Evolutionary conservation across 176 grass and related monocot genomes (phyloP), one percentile per base, ranked within the genome.

Genomic region (Oryza officinalis): DNA sequence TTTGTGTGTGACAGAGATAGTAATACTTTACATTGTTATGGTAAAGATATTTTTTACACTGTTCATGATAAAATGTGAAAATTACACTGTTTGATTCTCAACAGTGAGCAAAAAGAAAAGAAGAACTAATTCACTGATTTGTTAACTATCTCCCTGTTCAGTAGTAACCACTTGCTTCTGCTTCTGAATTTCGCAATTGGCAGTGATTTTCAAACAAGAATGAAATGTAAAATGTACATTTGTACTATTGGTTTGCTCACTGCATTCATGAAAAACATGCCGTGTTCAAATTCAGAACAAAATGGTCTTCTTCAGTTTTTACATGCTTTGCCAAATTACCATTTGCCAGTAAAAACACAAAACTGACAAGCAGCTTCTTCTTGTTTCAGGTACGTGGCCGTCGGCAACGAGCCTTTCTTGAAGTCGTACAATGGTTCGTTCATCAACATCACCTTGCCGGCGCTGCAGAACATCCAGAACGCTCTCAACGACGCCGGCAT

Each of bases 381-480:
- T 52, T 81, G 0, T 72, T 74, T 38, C 86, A 91, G 92, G 81
- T 91, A 91, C 17, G 89, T 94, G 13, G 92, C 89, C 2, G 89
- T 94, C 0, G 92, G 92, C 40, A 94, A 94, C n/a, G 92, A 94
- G 80, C 92, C 92, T 11, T 94, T 94, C 79, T 40, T 91, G 69
- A 44, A 71, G 15, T 73, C 92, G 0, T 94, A 94, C 89, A 89
- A 94, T 60, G 80, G 80, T 25, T 50, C 87, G 14, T 94, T 94
- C 81, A 76, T 92, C 65, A 80, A 89, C 47, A 47, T 82, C 44
- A 92, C 92, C 5, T 83, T 92, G 22, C 92, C 92, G 5, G 92
- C 92, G 4, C 79, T 92, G 26, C 18, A 89, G 63, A 92, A 94
- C 84, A 69, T 94, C 72, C 89, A 94, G 77, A 89, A 74, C 37